Conservation (phyloP, 148 eudicot genomes). For the Diospyros lotus region DNA sequence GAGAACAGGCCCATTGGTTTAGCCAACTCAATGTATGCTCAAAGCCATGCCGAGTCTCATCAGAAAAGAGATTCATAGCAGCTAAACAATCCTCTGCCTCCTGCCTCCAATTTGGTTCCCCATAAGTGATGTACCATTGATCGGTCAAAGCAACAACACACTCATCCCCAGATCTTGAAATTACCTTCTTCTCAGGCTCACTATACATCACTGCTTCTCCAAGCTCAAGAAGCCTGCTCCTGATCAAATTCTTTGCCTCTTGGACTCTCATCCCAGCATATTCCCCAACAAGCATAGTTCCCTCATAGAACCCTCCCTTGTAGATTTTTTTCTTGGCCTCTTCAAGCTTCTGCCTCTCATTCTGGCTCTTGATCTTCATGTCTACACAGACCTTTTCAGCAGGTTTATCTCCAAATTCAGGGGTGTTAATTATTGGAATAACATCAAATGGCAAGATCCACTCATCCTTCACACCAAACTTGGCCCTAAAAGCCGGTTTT, state of each 20-base stretch:
- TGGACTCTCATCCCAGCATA: slow-evolving; percentile 73
- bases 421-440: slow-evolving; percentile 74
- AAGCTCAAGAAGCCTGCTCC: slow-evolving; percentile 55
- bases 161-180: slow-evolving; percentile 95
- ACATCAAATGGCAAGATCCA: slow-evolving; percentile 84
- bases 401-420: slow-evolving; percentile 84
- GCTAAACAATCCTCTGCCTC: slow-evolving; percentile 74
- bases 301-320: slow-evolving; percentile 85
- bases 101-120: slow-evolving; percentile 69
- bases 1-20: slow-evolving; percentile 93
- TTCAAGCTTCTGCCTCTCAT: slow-evolving; percentile 86
- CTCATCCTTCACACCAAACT: slow-evolving; percentile 74
- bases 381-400: slow-evolving; percentile 88
- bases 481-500: slow-evolving; percentile 76
- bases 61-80: slow-evolving; percentile 66
- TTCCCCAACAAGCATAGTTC: slow-evolving; percentile 72
- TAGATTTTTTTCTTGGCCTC: slow-evolving; percentile 81
- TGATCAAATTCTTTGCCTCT: slow-evolving; percentile 71
- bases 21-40: slow-evolving; percentile 93
- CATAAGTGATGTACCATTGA: slow-evolving; percentile 92
- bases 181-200: slow-evolving; percentile 91
- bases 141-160: slow-evolving; percentile 95
- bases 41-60: slow-evolving; percentile 88
- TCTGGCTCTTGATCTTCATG: slow-evolving; percentile 83
- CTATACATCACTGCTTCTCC: slow-evolving; percentile 77